phyloP scores from a whole-genome alignment of 345 rosid genomes.

The Cardamine chenopodiifolia region DNA sequence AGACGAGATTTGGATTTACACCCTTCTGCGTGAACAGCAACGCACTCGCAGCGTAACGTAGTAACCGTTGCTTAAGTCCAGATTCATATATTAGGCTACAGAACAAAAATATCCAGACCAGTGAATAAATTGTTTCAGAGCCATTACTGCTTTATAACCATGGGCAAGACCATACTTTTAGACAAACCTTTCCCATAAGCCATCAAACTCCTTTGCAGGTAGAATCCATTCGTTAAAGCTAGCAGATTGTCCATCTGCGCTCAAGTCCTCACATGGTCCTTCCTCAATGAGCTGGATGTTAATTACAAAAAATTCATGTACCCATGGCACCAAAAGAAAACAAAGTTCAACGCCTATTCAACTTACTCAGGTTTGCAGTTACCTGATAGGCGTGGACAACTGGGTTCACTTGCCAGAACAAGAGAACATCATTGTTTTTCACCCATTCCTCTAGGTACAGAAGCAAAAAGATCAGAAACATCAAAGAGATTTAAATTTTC shows the following conservation, averaged over 20 bases:
- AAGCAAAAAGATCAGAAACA: constrained; percentile 26
- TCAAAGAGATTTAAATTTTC: not conserved
- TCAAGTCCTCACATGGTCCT: constrained; percentile 90
- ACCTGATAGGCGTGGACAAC: constrained; percentile 96
- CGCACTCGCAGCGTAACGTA: constrained; percentile 91
- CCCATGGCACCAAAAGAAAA: not conserved
- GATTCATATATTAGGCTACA: constrained; percentile 91
- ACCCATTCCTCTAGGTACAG: constrained; percentile 73
- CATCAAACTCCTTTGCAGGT: constrained; percentile 96
- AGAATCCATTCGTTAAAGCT: constrained; percentile 97
- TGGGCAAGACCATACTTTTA: not conserved
- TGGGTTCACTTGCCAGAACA: constrained; percentile 99
- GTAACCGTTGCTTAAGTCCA: constrained; percentile 86
- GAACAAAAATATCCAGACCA: constrained; percentile 35
- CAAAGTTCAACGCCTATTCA: not conserved
- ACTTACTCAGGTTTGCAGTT: constrained; percentile 18
- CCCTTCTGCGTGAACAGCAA: constrained; percentile 89
- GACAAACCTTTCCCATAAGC: constrained; percentile 98
- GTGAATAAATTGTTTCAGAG: constrained; percentile 11
- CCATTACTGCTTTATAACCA: constrained; percentile 10
- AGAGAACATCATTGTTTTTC: constrained; percentile 71
- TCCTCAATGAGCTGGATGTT: constrained; percentile 75
- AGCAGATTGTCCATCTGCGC: constrained; percentile 78
- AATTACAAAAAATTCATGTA: constrained; percentile 14
- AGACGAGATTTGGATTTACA: constrained; percentile 81